A percentile compares a stretch with the other conserved stretches of the same genome.
phyloP scores from a whole-genome alignment of 116 monocot genomes.

The Trichopus zeylanicus region DNA sequence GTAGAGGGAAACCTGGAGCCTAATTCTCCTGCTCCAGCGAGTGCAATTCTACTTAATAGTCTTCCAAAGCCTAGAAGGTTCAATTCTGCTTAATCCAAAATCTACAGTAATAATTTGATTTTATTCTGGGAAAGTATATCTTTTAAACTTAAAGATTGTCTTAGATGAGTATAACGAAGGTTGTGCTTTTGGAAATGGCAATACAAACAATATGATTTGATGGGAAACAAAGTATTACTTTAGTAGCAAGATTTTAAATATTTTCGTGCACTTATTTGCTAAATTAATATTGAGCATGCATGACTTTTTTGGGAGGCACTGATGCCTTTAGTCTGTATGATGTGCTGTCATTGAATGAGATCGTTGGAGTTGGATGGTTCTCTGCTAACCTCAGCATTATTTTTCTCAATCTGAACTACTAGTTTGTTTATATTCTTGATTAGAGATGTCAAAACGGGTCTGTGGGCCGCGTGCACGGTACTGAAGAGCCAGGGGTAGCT shows the following conservation, averaged over 20 bases:
- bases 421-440: background rate
- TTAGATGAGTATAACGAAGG: background rate
- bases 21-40: background rate
- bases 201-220: background rate
- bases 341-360: background rate
- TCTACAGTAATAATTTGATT: no score
- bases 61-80: no score
- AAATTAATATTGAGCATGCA: no score
- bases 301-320: background rate
- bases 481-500: no score
- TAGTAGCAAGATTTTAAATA: background rate
- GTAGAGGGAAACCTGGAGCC: background rate
- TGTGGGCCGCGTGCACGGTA: no score
- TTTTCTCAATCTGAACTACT: no score
- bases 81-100: no score
- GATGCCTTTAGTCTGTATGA: background rate
- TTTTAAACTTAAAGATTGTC: no score
- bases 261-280: background rate
- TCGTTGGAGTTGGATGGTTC: background rate
- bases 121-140: no score
- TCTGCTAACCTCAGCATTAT: background rate
- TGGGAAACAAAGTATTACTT: background rate
- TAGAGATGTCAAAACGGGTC: background rate
- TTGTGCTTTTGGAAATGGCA: background rate
- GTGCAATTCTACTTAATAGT: background rate